Conservation (phyloP, 2,329 filamentous ascomycete species). For the Colletotrichum sp. region DNA sequence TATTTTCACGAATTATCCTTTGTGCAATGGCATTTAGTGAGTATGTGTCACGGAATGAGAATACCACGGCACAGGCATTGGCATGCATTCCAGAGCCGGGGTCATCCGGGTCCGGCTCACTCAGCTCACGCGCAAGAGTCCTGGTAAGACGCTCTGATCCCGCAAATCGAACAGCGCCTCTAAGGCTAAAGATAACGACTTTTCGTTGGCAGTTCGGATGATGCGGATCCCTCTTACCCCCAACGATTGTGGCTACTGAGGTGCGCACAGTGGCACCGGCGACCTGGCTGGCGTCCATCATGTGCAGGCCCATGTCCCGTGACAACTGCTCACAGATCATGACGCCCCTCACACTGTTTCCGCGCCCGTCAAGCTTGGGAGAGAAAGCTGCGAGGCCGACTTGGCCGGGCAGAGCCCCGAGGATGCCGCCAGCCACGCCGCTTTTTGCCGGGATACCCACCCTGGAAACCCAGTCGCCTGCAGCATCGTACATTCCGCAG, state of each 20-base stretch:
- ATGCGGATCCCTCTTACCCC: slow-evolving; percentile 28
- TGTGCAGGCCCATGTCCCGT: slow-evolving; percentile 33
- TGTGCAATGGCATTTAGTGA: slow-evolving; percentile 34
- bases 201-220: slow-evolving; percentile 30
- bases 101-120: slow-evolving; percentile 23
- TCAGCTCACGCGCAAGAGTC: slow-evolving; percentile 32
- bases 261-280: slow-evolving; percentile 23
- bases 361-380: slow-evolving; percentile 61
- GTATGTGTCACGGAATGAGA: slow-evolving; percentile 36
- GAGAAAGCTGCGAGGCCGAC: slow-evolving; percentile 58
- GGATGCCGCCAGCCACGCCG: slow-evolving; percentile 44
- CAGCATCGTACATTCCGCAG: slow-evolving; percentile 56
- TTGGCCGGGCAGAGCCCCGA: slow-evolving; percentile 39
- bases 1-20: slow-evolving; percentile 32
- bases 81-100: slow-evolving; percentile 28
- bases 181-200: slow-evolving; percentile 34
- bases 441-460: slow-evolving; percentile 59
- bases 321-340: slow-evolving; percentile 48
- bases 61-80: slow-evolving; percentile 33
- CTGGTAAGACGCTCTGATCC: slow-evolving; percentile 37
- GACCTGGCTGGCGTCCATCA: slow-evolving; percentile 22
- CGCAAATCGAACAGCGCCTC: slow-evolving; percentile 37
- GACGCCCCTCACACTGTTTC: slow-evolving; percentile 42
- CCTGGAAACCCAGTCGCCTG: slow-evolving; percentile 65
- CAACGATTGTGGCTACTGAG: slow-evolving; percentile 32